phyloP scores from a whole-genome alignment of 2,329 filamentous ascomycete genomes.

The Sclerotinia minor region DNA sequence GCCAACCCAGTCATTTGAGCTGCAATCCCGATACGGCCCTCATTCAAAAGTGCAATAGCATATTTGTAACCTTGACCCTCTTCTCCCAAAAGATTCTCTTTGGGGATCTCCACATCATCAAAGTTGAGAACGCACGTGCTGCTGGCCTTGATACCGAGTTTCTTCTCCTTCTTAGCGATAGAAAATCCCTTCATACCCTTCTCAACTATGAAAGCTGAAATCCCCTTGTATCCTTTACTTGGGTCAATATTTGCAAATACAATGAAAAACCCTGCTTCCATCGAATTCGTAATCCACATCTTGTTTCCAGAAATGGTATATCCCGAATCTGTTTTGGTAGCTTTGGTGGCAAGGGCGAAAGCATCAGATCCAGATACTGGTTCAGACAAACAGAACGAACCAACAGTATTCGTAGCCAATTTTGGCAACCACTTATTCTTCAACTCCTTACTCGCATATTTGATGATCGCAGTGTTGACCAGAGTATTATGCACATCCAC shows the following conservation, averaged over 20 bases:
- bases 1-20: conserved; percentile 98
- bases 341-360: conserved; percentile 91
- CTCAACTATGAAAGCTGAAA: conserved; percentile 93
- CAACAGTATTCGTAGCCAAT: conserved; percentile 85
- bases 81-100: conserved; percentile 83
- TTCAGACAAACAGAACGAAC: conserved; percentile 90
- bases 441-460: conserved; percentile 73
- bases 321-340: conserved; percentile 76
- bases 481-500: conserved; percentile 98
- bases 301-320: conserved; percentile 90
- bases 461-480: conserved; percentile 89
- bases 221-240: conserved; percentile 92
- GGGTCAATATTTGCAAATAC: conserved; percentile 96
- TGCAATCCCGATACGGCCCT: conserved; percentile 95
- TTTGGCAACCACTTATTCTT: conserved; percentile 89
- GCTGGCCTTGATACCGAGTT: conserved; percentile 92
- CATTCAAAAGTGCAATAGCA: conserved; percentile 89
- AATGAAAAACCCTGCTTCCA: conserved; percentile 93
- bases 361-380: conserved; percentile 92
- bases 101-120: conserved; percentile 89
- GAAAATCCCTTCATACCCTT: conserved; percentile 86
- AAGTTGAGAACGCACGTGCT: conserved; percentile 98
- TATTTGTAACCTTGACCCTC: conserved; percentile 97
- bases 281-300: conserved; percentile 99
- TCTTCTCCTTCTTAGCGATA: conserved; percentile 99